phyloP scores from a whole-genome alignment of 1,284 basidiomycete genomes.

The Coniophora puteana region DNA sequence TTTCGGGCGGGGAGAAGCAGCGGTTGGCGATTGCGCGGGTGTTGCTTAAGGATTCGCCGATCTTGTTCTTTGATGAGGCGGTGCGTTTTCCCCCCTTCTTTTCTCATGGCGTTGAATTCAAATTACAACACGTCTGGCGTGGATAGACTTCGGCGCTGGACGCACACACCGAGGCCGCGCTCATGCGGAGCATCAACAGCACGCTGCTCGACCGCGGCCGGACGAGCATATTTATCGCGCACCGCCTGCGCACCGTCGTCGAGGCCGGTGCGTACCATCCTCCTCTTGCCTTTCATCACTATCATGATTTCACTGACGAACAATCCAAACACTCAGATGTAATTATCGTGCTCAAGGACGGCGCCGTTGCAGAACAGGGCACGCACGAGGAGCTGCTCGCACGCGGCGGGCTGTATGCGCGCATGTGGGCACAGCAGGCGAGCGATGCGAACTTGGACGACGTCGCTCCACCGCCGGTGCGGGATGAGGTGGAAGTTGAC shows the following conservation, averaged over 20 bases:
- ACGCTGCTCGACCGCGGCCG: slow-evolving; percentile 73
- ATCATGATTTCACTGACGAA: too few relatives aligned
- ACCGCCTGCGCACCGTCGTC: slow-evolving; percentile 86
- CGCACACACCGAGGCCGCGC: slow-evolving; percentile 89
- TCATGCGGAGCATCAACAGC: slow-evolving; percentile 92
- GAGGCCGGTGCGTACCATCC: slow-evolving; percentile 66
- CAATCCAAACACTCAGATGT: slow-evolving; percentile 54
- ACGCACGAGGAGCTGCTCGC: slow-evolving; percentile 83
- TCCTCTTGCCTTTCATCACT: slow-evolving; percentile 1
- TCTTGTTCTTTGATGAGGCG: slow-evolving; percentile 98
- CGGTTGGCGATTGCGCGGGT: slow-evolving; percentile 91
- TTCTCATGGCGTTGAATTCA: slow-evolving; percentile 8
- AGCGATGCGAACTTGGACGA: too few relatives aligned
- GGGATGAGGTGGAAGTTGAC: too few relatives aligned
- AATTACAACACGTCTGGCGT: neutral
- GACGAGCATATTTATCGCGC: slow-evolving; percentile 95
- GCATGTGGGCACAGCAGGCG: slow-evolving; percentile 86
- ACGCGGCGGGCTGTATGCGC: slow-evolving; percentile 71
- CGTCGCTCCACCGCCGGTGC: too few relatives aligned
- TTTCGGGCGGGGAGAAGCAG: slow-evolving; percentile 98
- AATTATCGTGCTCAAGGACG: slow-evolving; percentile 88
- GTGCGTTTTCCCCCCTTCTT: slow-evolving; percentile 41
- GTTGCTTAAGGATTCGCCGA: slow-evolving; percentile 90
- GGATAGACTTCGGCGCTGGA: slow-evolving; percentile 89
- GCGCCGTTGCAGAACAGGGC: slow-evolving; percentile 86